phyloP scores from a whole-genome alignment of 163 green algal genomes.

The Scenedesmus sp. region DNA sequence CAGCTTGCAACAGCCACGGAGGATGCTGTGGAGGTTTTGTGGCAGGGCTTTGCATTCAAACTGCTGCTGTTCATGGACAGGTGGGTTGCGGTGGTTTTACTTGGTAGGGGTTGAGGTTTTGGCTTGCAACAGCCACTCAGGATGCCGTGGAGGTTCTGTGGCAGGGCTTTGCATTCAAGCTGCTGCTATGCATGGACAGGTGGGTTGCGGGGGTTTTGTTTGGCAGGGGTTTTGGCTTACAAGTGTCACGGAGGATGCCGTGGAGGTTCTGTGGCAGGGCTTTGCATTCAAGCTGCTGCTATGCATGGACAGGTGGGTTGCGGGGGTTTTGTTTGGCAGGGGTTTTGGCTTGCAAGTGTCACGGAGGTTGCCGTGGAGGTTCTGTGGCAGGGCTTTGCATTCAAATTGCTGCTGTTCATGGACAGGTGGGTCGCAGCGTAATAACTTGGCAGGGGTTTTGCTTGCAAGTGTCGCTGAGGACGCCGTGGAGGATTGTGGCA shows the following conservation, averaged over 20 bases:
- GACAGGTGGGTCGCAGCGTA: conserved; percentile 52
- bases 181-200: conserved; percentile 76
- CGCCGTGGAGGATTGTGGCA: conserved; percentile 82
- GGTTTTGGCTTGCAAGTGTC: conserved; percentile 29
- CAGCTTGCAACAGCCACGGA: conserved; percentile 49
- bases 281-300: conserved; percentile 86
- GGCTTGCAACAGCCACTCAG: conserved; percentile 57
- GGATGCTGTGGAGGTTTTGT: conserved; percentile 79
- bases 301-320: conserved; percentile 61
- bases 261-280: conserved; percentile 85
- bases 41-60: conserved; percentile 87
- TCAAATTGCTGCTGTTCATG: conserved; percentile 78
- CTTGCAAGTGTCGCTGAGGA: conserved; percentile 62
- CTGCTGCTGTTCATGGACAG: conserved; percentile 77
- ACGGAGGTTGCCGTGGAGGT: conserved; percentile 80
- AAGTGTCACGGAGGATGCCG: conserved; percentile 63
- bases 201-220: neutral
- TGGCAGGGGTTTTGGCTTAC: neutral
- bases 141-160: conserved; percentile 80
- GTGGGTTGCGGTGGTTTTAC: neutral
- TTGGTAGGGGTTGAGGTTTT: too few relatives aligned
- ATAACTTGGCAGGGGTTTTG: too few relatives aligned
- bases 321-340: too few relatives aligned
- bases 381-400: conserved; percentile 85
- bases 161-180: conserved; percentile 87